These are phyloP conservation scores for Suhomyces yuchorum DNA, from an alignment of 1,139 yeast species.

Conservation along the genomic window DNA sequence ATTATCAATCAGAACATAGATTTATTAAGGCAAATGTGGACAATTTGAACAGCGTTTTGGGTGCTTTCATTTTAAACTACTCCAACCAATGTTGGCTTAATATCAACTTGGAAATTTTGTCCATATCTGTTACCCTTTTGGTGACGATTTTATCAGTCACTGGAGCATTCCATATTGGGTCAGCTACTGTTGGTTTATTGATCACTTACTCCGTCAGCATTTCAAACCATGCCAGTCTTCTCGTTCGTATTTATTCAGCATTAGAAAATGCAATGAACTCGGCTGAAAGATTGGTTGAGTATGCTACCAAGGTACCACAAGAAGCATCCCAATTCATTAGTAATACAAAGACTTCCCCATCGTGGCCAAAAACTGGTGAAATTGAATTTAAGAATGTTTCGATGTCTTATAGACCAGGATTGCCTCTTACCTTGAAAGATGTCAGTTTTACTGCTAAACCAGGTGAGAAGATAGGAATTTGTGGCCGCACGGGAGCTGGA, in stretches of 20 bases:
- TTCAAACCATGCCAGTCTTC: conserved; percentile 47
- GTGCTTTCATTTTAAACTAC: conserved; percentile 64
- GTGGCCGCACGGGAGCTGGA: conserved; percentile 84
- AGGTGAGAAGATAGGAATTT: conserved; percentile 68
- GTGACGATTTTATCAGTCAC: conserved; percentile 62
- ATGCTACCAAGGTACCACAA: conserved; percentile 53
- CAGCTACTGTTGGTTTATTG: conserved; percentile 73
- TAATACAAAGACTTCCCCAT: conserved; percentile 54
- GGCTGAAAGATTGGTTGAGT: conserved; percentile 73
- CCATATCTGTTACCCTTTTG: conserved; percentile 41
- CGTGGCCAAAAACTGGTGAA: conserved; percentile 49
- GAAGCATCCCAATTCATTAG: conserved; percentile 42
- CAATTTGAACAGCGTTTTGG: conserved; percentile 64
- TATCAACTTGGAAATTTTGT: conserved; percentile 55
- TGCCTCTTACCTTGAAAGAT: conserved; percentile 70
- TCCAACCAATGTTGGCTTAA: conserved; percentile 82
- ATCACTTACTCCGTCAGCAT: conserved; percentile 58
- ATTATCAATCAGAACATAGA: conserved; percentile 52
- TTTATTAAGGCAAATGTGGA: conserved; percentile 53
- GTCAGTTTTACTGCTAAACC: conserved; percentile 49
- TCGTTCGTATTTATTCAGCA: conserved; percentile 59
- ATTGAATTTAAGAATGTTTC: conserved; percentile 59
- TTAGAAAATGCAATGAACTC: conserved; percentile 83
- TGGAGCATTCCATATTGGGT: conserved; percentile 59
- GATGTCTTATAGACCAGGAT: conserved; percentile 71